A percentile compares a stretch with the other conserved stretches of the same genome.
phyloP scores from a whole-genome alignment of 805 yeast species.

The Candida patagonica region DNA sequence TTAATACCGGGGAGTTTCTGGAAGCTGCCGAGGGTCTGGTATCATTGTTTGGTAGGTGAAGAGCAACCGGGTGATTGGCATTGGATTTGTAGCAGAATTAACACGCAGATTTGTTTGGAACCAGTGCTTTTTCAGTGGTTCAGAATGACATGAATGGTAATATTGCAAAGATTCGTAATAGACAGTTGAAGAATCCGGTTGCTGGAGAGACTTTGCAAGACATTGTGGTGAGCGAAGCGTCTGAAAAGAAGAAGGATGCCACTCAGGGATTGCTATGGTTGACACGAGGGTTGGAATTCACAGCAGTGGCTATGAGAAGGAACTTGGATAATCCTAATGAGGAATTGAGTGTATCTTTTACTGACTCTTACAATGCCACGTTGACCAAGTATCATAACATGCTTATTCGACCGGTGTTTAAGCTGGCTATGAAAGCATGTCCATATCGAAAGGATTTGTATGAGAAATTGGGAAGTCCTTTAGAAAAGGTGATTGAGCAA shows the following conservation, averaged over 20 bases:
- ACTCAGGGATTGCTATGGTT: slow-evolving; percentile 90
- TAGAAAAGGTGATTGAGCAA: slow-evolving; percentile 52
- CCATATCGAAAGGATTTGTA: slow-evolving; percentile 85
- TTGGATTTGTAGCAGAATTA: neutral
- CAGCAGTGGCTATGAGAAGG: slow-evolving; percentile 83
- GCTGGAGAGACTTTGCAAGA: slow-evolving; percentile 64
- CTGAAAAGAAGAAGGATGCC: slow-evolving; percentile 60
- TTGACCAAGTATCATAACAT: slow-evolving; percentile 73
- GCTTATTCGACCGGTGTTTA: slow-evolving; percentile 77
- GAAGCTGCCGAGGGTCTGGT: slow-evolving; percentile 80
- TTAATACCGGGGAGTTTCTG: slow-evolving; percentile 66
- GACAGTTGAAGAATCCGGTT: slow-evolving; percentile 56
- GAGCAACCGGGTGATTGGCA: neutral
- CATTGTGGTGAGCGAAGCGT: slow-evolving; percentile 62
- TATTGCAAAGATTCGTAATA: slow-evolving; percentile 61
- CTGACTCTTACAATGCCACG: slow-evolving; percentile 76
- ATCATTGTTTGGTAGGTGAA: slow-evolving; percentile 55
- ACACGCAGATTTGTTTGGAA: slow-evolving; percentile 55
- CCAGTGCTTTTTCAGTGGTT: slow-evolving; percentile 76
- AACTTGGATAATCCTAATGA: slow-evolving; percentile 51
- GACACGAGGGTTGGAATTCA: slow-evolving; percentile 70
- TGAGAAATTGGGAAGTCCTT: slow-evolving; percentile 61
- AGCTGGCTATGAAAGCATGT: slow-evolving; percentile 90
- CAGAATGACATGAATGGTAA: slow-evolving; percentile 86
- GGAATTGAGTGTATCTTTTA: slow-evolving; percentile 71